phyloP scores from a whole-genome alignment of 2,329 filamentous ascomycete genomes.

The Xylariales sp. region DNA sequence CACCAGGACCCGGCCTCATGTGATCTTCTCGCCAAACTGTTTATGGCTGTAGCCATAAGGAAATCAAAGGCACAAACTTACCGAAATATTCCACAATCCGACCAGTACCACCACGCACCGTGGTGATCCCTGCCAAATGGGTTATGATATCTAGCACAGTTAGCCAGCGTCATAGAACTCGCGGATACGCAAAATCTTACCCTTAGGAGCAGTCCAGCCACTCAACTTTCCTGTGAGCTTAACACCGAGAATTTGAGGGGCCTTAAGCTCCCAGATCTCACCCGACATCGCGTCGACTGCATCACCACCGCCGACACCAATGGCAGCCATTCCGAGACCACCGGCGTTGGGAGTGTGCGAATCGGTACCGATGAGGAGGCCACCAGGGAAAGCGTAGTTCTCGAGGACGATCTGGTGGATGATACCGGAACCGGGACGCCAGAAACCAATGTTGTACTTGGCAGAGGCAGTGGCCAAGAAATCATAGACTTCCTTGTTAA shows the following conservation, averaged over 20 bases:
- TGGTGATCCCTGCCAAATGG: constrained; percentile 94
- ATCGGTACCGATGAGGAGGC: constrained; percentile 95
- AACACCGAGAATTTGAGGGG: constrained; percentile 94
- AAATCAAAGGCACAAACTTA: too few relatives aligned
- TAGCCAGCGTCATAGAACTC: too few relatives aligned
- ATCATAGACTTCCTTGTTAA: constrained; percentile 99
- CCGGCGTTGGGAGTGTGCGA: constrained; percentile 97
- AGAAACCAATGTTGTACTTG: constrained; percentile 99
- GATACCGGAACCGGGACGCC: constrained; percentile 97
- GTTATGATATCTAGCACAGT: constrained; percentile 98
- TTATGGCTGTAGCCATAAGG: too few relatives aligned
- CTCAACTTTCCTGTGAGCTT: constrained; percentile 85
- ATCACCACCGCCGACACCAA: constrained; percentile 97
- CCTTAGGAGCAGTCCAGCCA: constrained; percentile 93
- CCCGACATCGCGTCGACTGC: constrained; percentile 98
- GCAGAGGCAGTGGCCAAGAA: constrained; percentile 91
- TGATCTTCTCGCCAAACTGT: too few relatives aligned
- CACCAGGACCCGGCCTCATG: too few relatives aligned
- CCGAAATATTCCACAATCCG: constrained; percentile 76
- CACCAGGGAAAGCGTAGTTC: constrained; percentile 99
- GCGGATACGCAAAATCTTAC: constrained; percentile 49
- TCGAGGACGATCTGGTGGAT: constrained; percentile 98
- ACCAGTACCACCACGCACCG: constrained; percentile 96
- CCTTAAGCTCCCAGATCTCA: constrained; percentile 97
- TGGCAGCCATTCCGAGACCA: constrained; percentile 90